Base-by-base conservation (phyloP, 2,329 filamentous ascomycete genomes). In the Ceratocystis cubensis region DNA sequence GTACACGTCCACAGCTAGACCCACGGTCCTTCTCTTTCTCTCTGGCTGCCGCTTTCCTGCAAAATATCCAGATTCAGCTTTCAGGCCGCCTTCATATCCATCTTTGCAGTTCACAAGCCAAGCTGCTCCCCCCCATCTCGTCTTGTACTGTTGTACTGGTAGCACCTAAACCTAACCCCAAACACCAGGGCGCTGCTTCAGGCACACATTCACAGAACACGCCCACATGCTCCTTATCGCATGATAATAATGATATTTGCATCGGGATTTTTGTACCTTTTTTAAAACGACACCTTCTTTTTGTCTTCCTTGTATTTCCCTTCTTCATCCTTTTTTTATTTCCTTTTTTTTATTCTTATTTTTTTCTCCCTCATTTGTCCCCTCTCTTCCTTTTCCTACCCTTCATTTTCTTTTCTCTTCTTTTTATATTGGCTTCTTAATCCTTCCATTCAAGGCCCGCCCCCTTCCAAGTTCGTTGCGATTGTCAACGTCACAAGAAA, bases 211-310 rank as follows among this genome's bases (percentile, higher is more conserved):
- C 33, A 8, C 33, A 37, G 33, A 37, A 37, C 37, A 41, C 37
- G 13, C 13, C 13, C 37, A 41, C 37, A 41, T 13, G 37, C 56
- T 59, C 56, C 56, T 59, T 59, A 59, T 59, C 56, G 56, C 56
- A 59, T 59, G 56, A 59, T 37, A 59, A 57, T 33, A 57, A 37
- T 59, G 56, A 37, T 59, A 59, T 59, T 53, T 63, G 41, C 44
- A 62, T 45, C 20, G 44, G 44, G 61, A 3, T 46, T 28, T 45
- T 46, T 46, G 33, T 28, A 62, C 33, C 37, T n/a, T 62, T 45
- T 28, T n/a, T 28, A 63, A 63, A 28, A 46, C 45, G 61, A 28
- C 61, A 44, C 61, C 41, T 15, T n/a, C 17, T 64, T 64, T 15
- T 44, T 56, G n/a, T 15, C 10, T 56, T 53, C 20, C 17, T 28